Percentiles rank a stretch among this genome's conserved stretches.
Evolutionary conservation across 1,284 basidiomycete genomes (phyloP).

Genomic region (Malassezia caprae): DNA sequence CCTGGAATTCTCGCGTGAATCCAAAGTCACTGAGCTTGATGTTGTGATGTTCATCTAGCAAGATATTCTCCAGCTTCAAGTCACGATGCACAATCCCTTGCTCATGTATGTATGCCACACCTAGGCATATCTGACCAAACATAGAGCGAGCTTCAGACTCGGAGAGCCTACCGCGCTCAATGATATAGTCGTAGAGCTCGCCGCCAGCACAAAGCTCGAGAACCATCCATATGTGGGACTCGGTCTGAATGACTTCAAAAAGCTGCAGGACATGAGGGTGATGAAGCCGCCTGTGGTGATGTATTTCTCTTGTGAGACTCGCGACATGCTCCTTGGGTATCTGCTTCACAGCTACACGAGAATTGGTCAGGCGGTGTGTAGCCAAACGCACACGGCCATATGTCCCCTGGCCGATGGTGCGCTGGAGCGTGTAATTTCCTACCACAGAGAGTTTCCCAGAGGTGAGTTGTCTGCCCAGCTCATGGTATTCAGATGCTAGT

Average conservation of each 20-base stretch:
- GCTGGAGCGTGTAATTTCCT: conserved; percentile 88
- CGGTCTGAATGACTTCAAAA: conserved; percentile 94
- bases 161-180: conserved; percentile 46
- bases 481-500: conserved; percentile 87
- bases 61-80: conserved; percentile 55
- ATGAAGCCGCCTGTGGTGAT: conserved; percentile 91
- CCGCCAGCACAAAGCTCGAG: conserved; percentile 92
- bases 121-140: conserved; percentile 50
- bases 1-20: conserved; percentile 87
- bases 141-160: conserved; percentile 46
- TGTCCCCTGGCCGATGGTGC: conserved; percentile 88
- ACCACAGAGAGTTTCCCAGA: conserved; percentile 78
- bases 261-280: conserved; percentile 90
- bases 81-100: conserved; percentile 51
- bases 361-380: conserved; percentile 69
- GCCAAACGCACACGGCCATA: conserved; percentile 84
- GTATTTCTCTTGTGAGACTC: conserved; percentile 87
- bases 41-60: conserved; percentile 50
- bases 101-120: conserved; percentile 49
- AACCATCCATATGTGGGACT: conserved; percentile 88
- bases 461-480: conserved; percentile 85
- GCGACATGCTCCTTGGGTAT: conserved; percentile 70
- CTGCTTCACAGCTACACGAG: conserved; percentile 77
- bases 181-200: conserved; percentile 52
- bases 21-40: conserved; percentile 77